Evolutionary conservation across 768 basidiomycete genomes (phyloP).

Genomic region (Boletus rex-veris): DNA sequence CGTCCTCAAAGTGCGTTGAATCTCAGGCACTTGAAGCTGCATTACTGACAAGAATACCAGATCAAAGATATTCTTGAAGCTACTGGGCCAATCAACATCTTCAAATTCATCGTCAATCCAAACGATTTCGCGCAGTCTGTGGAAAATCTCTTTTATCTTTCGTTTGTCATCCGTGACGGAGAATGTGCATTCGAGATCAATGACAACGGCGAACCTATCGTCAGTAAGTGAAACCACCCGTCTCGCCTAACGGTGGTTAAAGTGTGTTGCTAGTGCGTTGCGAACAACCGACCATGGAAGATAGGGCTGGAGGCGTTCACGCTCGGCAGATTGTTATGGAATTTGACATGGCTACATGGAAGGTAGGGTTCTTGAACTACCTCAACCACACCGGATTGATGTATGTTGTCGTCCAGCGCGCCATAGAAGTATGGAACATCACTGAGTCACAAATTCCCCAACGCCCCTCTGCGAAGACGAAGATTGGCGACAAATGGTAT

Average conservation of each 20-base stretch:
- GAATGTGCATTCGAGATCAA: slow-evolving; percentile 69
- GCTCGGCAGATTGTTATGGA: slow-evolving; percentile 89
- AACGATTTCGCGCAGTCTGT: slow-evolving; percentile 89
- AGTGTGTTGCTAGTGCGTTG: slow-evolving; percentile 47
- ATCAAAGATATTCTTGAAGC: slow-evolving; percentile 57
- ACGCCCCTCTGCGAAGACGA: slow-evolving; percentile 55
- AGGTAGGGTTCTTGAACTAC: slow-evolving; percentile 43
- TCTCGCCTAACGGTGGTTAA: not conserved
- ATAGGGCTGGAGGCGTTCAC: slow-evolving; percentile 58
- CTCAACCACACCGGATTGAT: not conserved
- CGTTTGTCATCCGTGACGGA: slow-evolving; percentile 87
- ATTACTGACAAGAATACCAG: slow-evolving; percentile 35
- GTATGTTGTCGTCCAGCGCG: slow-evolving; percentile 48
- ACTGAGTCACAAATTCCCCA: slow-evolving; percentile 71
- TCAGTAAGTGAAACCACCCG: slow-evolving; percentile 51
- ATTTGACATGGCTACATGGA: slow-evolving; percentile 88
- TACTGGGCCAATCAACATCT: slow-evolving; percentile 65
- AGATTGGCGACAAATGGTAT: slow-evolving; percentile 69
- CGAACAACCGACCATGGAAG: slow-evolving; percentile 59
- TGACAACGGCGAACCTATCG: slow-evolving; percentile 65
- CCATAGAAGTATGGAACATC: slow-evolving; percentile 85
- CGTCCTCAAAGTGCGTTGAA: slow-evolving; percentile 59
- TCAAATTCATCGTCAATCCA: slow-evolving; percentile 87
- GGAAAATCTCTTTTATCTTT: slow-evolving; percentile 94
- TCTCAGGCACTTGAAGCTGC: not conserved